Evolutionary conservation across 306 rosid species (phyloP).

Genomic region (Prunus dulcis): DNA sequence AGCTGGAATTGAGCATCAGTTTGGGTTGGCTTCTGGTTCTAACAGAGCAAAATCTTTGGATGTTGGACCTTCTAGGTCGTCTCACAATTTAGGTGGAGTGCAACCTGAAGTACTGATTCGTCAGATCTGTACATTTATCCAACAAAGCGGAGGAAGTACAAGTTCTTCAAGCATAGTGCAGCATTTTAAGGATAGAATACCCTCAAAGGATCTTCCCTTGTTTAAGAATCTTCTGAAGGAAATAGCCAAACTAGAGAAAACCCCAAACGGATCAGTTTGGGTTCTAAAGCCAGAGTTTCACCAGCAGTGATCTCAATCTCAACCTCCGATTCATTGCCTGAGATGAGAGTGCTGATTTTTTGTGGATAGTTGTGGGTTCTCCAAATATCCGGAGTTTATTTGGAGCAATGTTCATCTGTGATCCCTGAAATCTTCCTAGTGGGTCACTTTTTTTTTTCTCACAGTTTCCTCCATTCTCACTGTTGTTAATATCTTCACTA

Average conservation of each 20-base stretch:
- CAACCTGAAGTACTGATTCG: slow-evolving; percentile 88
- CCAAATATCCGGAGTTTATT: background rate
- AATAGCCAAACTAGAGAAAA: slow-evolving; percentile 71
- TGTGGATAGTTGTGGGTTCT: background rate
- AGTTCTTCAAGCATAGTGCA: slow-evolving; percentile 69
- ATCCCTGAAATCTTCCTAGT: background rate
- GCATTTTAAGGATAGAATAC: slow-evolving; percentile 79
- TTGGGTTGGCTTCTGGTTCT: slow-evolving; percentile 31
- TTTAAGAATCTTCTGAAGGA: slow-evolving; percentile 93
- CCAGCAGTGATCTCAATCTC: slow-evolving; percentile 18
- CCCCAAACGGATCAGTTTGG: slow-evolving; percentile 66
- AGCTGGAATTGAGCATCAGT: slow-evolving; percentile 70
- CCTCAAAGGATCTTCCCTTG: slow-evolving; percentile 72
- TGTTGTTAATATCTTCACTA: background rate
- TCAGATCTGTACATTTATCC: slow-evolving; percentile 73
- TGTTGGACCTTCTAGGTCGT: slow-evolving; percentile 46
- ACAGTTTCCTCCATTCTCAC: background rate
- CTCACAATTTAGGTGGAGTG: slow-evolving; percentile 42
- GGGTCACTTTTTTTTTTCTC: background rate
- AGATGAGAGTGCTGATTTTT: background rate
- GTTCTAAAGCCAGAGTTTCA: slow-evolving; percentile 74
- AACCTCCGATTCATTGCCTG: background rate
- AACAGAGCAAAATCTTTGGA: slow-evolving; percentile 39
- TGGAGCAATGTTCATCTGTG: background rate
- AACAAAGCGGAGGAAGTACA: slow-evolving; percentile 70